phyloP scores from a whole-genome alignment of 148 eudicot genomes.

The Chenopodium suecicum region DNA sequence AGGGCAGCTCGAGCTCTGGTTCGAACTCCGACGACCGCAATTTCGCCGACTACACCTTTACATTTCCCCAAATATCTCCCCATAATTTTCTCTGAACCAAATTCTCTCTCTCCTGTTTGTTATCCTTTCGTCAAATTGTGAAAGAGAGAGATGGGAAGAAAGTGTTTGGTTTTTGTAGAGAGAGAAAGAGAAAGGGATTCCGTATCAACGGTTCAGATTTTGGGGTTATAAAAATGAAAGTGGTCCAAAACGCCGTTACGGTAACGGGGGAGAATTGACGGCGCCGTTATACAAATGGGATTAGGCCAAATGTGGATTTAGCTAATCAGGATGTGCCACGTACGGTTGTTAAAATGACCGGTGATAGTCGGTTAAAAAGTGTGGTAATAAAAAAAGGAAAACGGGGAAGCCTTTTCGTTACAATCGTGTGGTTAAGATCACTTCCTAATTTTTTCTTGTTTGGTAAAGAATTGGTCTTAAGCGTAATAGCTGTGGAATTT shows the following conservation, averaged over 20 bases:
- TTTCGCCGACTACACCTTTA: constrained; percentile 28
- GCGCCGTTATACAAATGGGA: constrained; percentile 42
- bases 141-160: constrained; percentile 22
- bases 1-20: constrained; percentile 36
- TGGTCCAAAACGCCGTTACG: constrained; percentile 38
- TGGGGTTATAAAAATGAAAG: constrained; percentile 18
- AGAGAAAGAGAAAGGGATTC: constrained; percentile 27
- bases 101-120: constrained; percentile 25
- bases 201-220: constrained; percentile 45
- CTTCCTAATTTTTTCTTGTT: constrained; percentile 4
- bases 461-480: constrained; percentile 31
- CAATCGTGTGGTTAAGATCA: constrained; percentile 12
- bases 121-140: constrained; percentile 27
- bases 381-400: not conserved
- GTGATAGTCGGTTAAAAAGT: constrained; percentile 11
- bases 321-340: constrained; percentile 15
- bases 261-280: constrained; percentile 37
- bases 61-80: constrained; percentile 29
- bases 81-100: constrained; percentile 12
- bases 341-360: constrained; percentile 4
- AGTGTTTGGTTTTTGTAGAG: not conserved
- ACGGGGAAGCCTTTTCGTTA: not conserved
- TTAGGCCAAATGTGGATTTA: not conserved
- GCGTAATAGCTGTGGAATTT: constrained; percentile 13
- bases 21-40: constrained; percentile 35